These are phyloP conservation scores for Pleurotus giganteus DNA, from an alignment of 768 basidiomycete genomes.

Conservation along the genomic window DNA sequence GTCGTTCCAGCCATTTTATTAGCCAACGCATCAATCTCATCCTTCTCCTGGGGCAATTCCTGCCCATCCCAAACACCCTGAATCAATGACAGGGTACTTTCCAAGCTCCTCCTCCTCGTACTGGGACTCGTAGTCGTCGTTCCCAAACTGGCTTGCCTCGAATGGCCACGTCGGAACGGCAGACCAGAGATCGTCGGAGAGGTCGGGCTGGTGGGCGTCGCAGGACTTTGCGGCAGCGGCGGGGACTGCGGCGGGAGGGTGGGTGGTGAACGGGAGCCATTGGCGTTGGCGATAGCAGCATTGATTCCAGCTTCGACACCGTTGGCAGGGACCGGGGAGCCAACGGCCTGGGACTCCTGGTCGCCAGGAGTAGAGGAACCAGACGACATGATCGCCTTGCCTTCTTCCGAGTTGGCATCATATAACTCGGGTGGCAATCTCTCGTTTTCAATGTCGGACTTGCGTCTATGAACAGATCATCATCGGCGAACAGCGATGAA, in stretches of 20 bases:
- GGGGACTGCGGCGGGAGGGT: slow-evolving; percentile 21
- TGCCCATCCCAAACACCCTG: slow-evolving; percentile 88
- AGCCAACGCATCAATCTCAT: slow-evolving; percentile 7
- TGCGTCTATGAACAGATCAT: slow-evolving; percentile 54
- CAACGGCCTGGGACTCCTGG: slow-evolving; percentile 28
- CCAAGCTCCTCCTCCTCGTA: slow-evolving; percentile 86
- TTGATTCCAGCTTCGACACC: slow-evolving; percentile 45
- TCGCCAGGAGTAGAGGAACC: slow-evolving; percentile 60
- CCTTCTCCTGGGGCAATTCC: slow-evolving; percentile 15
- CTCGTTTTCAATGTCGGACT: slow-evolving; percentile 98
- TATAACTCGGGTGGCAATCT: slow-evolving; percentile 94
- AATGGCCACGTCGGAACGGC: slow-evolving; percentile 70
- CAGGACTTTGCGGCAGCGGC: slow-evolving; percentile 18
- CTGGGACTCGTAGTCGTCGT: slow-evolving; percentile 96
- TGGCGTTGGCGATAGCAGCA: slow-evolving; percentile 29
- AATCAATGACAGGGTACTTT: slow-evolving; percentile 94
- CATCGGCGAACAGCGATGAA: not conserved
- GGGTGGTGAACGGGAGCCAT: slow-evolving; percentile 31
- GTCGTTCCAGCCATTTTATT: not conserved
- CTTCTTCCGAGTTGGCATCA: slow-evolving; percentile 74
- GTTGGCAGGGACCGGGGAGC: slow-evolving; percentile 41
- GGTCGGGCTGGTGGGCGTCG: slow-evolving; percentile 9
- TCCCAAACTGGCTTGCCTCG: slow-evolving; percentile 80
- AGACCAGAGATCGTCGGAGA: slow-evolving; percentile 37
- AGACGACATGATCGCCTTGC: slow-evolving; percentile 57